Conservation (phyloP, 768 basidiomycete species). For the Suillus plorans region DNA sequence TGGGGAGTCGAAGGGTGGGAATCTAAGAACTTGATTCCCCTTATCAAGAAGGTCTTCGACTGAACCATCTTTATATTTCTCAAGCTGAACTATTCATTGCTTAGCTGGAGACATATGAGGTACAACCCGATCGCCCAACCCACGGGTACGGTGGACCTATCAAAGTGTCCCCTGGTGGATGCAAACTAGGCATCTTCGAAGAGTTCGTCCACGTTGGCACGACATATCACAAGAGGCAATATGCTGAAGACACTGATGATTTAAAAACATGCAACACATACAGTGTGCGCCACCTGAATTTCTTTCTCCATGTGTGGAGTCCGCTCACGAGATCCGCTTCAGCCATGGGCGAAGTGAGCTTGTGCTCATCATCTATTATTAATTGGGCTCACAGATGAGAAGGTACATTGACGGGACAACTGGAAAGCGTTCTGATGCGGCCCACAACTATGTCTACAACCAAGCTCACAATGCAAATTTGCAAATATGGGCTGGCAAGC, state of each 20-base stretch:
- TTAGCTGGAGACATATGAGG: constrained; percentile 23
- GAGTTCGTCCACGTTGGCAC: constrained; percentile 48
- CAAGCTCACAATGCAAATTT: constrained; percentile 30
- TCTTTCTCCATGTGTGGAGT: not conserved
- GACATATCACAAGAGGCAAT: constrained; percentile 46
- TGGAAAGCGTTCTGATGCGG: constrained; percentile 29
- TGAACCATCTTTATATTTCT: not conserved
- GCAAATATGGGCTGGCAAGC: constrained; percentile 28
- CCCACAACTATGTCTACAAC: constrained; percentile 40
- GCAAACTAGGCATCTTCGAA: constrained; percentile 23
- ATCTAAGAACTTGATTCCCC: constrained; percentile 24
- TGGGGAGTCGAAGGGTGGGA: constrained; percentile 29
- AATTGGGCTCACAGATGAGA: not conserved
- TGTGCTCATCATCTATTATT: not conserved
- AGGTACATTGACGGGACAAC: constrained; percentile 56
- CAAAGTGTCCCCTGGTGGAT: constrained; percentile 25
- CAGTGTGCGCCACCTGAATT: constrained; percentile 14
- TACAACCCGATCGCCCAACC: constrained; percentile 14
- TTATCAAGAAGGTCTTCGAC: constrained; percentile 22
- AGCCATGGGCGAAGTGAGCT: constrained; percentile 22
- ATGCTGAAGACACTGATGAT: constrained; percentile 47
- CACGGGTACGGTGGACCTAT: constrained; percentile 25
- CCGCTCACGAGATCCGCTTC: not conserved
- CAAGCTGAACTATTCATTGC: not conserved
- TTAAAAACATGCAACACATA: constrained; percentile 33